These are phyloP conservation scores for Aspergillus baeticus DNA, from an alignment of 495 filamentous ascomycete genomes.

Conservation along the genomic window DNA sequence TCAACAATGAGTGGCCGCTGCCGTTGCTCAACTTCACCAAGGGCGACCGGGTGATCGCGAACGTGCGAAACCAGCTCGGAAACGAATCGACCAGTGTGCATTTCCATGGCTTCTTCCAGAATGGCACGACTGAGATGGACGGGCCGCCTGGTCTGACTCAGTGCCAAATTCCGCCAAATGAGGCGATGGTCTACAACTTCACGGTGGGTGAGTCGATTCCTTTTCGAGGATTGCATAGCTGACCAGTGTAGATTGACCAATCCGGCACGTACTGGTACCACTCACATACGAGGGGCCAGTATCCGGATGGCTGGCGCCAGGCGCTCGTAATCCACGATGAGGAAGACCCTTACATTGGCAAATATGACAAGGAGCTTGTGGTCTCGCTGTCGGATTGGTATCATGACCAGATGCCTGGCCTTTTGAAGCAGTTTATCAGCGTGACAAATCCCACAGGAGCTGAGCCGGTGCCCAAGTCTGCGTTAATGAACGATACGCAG, in stretches of 20 bases:
- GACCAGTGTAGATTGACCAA: constrained; percentile 44
- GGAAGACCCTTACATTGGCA: constrained; percentile 51
- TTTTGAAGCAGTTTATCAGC: constrained; percentile 36
- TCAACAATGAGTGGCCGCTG: constrained; percentile 73
- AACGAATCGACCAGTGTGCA: constrained; percentile 67
- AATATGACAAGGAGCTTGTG: constrained; percentile 62
- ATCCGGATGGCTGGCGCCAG: constrained; percentile 68
- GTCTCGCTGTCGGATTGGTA: constrained; percentile 62
- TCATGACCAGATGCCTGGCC: constrained; percentile 46
- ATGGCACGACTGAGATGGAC: constrained; percentile 66
- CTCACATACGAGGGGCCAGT: constrained; percentile 59
- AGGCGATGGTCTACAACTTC: constrained; percentile 63
- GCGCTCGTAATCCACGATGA: constrained; percentile 67
- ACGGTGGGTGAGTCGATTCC: constrained; percentile 45
- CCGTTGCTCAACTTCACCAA: constrained; percentile 60
- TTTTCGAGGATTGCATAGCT: no score
- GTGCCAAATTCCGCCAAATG: constrained; percentile 62
- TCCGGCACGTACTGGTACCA: constrained; percentile 58
- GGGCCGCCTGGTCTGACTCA: constrained; percentile 62
- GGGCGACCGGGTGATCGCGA: constrained; percentile 66
- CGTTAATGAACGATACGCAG: constrained; percentile 62
- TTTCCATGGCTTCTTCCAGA: constrained; percentile 72
- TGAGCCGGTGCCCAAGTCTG: constrained; percentile 63
- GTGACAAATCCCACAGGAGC: not conserved
- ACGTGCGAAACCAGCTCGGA: constrained; percentile 64